Evolutionary conservation across 129 eudicot species (phyloP).

Genomic region (Arctium lappa): DNA sequence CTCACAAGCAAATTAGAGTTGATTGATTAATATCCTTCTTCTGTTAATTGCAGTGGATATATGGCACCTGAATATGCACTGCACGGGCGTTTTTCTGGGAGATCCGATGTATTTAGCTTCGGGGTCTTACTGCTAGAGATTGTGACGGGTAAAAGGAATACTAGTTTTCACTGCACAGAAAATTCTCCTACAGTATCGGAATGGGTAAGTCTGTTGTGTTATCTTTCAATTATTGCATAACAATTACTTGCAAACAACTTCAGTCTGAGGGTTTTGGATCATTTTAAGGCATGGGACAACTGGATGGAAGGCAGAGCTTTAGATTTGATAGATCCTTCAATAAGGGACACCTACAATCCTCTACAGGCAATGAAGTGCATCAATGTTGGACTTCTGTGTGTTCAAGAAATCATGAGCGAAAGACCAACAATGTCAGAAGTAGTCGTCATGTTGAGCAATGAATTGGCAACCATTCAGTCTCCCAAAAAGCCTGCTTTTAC

Average conservation of each 20-base stretch:
- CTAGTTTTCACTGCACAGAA: slow-evolving; percentile 7
- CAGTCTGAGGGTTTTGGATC: not conserved
- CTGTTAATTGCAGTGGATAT: slow-evolving; percentile 26
- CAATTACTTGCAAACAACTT: not conserved
- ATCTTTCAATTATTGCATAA: not conserved
- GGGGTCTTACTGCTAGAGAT: slow-evolving; percentile 33
- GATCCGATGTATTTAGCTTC: slow-evolving; percentile 23
- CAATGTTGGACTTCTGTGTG: slow-evolving; percentile 33
- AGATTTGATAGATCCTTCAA: slow-evolving; percentile 27
- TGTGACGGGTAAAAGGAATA: slow-evolving; percentile 28
- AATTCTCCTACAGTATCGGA: slow-evolving; percentile 24
- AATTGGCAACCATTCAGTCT: slow-evolving; percentile 22
- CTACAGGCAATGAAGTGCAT: slow-evolving; percentile 26
- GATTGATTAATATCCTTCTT: not conserved
- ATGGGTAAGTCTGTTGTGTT: slow-evolving; percentile 19
- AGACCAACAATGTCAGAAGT: slow-evolving; percentile 38
- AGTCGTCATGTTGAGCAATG: slow-evolving; percentile 33
- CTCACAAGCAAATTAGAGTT: not conserved
- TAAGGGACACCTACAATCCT: slow-evolving; percentile 13
- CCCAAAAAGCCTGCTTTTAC: slow-evolving; percentile 36
- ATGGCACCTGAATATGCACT: slow-evolving; percentile 38
- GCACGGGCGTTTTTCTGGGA: slow-evolving; percentile 28
- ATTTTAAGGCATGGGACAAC: slow-evolving; percentile 35
- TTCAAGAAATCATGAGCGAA: slow-evolving; percentile 24
- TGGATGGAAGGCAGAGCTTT: slow-evolving; percentile 29